These are phyloP conservation scores for Crithidia bombi DNA, from an alignment of 208 protist genomes.

Conservation along the genomic window DNA sequence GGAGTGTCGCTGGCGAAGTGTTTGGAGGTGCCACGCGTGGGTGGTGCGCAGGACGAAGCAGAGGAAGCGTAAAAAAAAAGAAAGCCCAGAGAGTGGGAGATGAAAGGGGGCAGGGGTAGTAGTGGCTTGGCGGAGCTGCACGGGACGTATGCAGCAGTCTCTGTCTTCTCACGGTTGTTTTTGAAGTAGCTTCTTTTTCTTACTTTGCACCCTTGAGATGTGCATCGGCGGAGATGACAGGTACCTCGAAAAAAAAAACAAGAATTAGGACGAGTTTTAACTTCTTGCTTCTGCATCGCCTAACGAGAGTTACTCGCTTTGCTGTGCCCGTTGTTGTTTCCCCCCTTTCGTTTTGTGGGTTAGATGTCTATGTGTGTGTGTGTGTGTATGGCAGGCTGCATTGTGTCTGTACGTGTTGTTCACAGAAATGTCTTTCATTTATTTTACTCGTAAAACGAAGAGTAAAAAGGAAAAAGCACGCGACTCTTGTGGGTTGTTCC, in stretches of 20 bases:
- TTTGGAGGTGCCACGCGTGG: conserved; percentile 66
- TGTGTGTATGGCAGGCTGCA: background rate
- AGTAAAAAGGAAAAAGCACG: too few relatives aligned
- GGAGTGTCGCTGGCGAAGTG: conserved; percentile 79
- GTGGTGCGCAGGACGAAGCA: conserved; percentile 34
- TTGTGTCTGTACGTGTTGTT: conserved; percentile 1
- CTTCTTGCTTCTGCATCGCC: too few relatives aligned
- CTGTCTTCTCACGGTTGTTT: too few relatives aligned
- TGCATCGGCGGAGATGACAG: background rate
- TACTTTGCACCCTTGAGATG: too few relatives aligned
- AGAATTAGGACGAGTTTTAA: too few relatives aligned
- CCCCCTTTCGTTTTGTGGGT: background rate
- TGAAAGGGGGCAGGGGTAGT: background rate
- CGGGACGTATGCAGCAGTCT: too few relatives aligned
- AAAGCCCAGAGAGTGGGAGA: background rate
- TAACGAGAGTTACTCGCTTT: too few relatives aligned
- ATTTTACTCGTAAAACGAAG: background rate
- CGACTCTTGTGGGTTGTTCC: too few relatives aligned
- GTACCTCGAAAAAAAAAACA: background rate
- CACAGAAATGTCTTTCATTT: conserved; percentile 14
- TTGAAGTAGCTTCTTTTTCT: too few relatives aligned
- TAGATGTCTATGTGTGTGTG: background rate
- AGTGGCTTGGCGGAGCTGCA: too few relatives aligned
- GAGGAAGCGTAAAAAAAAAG: conserved; percentile 36
- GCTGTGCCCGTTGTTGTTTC: background rate